A percentile compares a stretch with the other conserved stretches of the same genome.
phyloP scores from a whole-genome alignment of 2,329 filamentous ascomycete genomes.

The Cercospora sp. region DNA sequence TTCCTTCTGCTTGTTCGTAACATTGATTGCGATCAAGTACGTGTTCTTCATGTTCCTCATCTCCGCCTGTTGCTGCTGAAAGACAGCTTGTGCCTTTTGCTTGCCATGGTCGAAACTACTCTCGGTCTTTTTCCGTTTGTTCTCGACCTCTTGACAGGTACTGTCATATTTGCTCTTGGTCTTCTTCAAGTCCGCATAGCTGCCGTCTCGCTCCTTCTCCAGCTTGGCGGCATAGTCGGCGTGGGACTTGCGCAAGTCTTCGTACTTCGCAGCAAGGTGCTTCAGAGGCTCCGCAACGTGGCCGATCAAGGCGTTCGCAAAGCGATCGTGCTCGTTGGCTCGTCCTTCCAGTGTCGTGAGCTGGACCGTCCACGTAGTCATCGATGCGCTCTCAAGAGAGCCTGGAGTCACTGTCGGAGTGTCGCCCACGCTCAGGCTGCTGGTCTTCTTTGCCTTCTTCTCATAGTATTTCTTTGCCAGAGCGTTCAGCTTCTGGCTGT shows the following conservation, averaged over 20 bases:
- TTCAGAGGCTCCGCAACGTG: constrained; percentile 87
- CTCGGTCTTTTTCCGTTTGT: constrained; percentile 90
- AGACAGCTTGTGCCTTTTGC: constrained; percentile 83
- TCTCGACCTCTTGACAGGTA: constrained; percentile 92
- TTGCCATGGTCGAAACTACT: constrained; percentile 85
- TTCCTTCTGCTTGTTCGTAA: constrained; percentile 97
- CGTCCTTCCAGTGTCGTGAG: constrained; percentile 84
- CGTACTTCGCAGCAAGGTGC: constrained; percentile 70
- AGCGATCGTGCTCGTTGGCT: constrained; percentile 85
- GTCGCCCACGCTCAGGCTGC: constrained; percentile 87
- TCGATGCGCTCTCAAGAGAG: constrained; percentile 90
- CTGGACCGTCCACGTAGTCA: constrained; percentile 96
- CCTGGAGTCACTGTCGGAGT: constrained; percentile 90
- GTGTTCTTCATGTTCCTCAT: constrained; percentile 99
- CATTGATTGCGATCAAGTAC: constrained; percentile 94
- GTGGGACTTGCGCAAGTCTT: constrained; percentile 90
- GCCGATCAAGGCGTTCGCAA: constrained; percentile 72
- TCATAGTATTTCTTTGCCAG: constrained; percentile 97
- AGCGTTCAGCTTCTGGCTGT: constrained; percentile 80
- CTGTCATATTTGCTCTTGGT: constrained; percentile 90
- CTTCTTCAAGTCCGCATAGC: constrained; percentile 84
- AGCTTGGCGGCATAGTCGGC: constrained; percentile 84
- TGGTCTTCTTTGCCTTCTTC: constrained; percentile 89
- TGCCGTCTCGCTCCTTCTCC: constrained; percentile 81
- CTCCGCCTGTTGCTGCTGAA: constrained; percentile 87